Conservation (phyloP, 2,329 filamentous ascomycete genomes). For the Colletotrichum navitas region DNA sequence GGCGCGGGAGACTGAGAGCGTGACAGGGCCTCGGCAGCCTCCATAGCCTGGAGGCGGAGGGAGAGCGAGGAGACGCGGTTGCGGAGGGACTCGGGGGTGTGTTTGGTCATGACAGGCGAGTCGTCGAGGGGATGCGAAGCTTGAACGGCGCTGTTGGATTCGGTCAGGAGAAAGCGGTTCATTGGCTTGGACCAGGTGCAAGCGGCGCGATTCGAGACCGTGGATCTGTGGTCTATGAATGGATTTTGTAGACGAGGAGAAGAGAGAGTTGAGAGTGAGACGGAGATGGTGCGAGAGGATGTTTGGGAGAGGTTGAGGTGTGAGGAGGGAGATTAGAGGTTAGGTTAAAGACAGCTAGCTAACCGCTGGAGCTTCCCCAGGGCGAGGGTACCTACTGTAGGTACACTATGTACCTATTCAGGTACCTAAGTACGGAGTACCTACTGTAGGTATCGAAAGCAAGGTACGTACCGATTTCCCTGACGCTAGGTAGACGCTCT, state of each 20-base stretch:
- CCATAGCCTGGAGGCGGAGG: slow-evolving; percentile 56
- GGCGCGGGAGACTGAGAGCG: slow-evolving; percentile 45
- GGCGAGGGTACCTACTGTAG: slow-evolving; percentile 5
- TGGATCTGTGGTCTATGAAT: too few relatives aligned
- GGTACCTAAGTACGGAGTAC: neutral
- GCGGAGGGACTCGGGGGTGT: slow-evolving; percentile 59
- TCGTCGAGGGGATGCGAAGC: slow-evolving; percentile 8
- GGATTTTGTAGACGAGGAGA: neutral
- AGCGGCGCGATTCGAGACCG: neutral
- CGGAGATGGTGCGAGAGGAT: neutral
- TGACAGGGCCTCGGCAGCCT: slow-evolving; percentile 41
- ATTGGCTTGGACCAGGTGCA: slow-evolving; percentile 21
- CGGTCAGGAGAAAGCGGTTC: slow-evolving; percentile 7
- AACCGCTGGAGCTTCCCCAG: slow-evolving; percentile 25
- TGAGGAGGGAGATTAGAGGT: neutral
- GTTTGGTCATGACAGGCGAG: slow-evolving; percentile 56
- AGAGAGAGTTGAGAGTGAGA: slow-evolving; percentile 1
- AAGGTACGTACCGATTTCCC: too few relatives aligned
- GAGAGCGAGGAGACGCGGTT: slow-evolving; percentile 60
- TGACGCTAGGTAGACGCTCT: slow-evolving; percentile 2
- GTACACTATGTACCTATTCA: too few relatives aligned
- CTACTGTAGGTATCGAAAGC: too few relatives aligned
- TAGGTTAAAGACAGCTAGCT: slow-evolving; percentile 22
- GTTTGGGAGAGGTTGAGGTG: slow-evolving; percentile 1
- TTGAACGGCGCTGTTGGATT: slow-evolving; percentile 9